phyloP scores from a whole-genome alignment of 805 yeast species.

The Pichia nakasei region DNA sequence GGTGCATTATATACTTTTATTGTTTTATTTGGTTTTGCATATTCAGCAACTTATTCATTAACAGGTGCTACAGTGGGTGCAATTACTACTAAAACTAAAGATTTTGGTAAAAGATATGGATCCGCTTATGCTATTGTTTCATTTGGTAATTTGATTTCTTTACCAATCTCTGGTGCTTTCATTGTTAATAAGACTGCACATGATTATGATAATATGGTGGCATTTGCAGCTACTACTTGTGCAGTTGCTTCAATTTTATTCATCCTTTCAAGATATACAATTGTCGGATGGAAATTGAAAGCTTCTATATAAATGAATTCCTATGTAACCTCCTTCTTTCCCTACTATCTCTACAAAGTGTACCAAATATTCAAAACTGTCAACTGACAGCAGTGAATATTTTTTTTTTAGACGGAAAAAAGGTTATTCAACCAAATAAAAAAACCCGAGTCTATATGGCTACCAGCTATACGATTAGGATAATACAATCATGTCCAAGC shows the following conservation, averaged over 20 bases:
- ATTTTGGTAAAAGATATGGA: slow-evolving; percentile 64
- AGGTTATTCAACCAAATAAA: too few species aligned
- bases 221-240: slow-evolving; percentile 19
- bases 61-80: slow-evolving; percentile 58
- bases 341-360: too few species aligned
- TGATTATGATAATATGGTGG: slow-evolving; percentile 30
- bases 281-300: slow-evolving; percentile 34
- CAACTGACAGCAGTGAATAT: too few species aligned
- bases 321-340: too few species aligned
- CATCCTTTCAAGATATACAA: slow-evolving; percentile 33
- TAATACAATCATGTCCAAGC: too few species aligned
- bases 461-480: too few species aligned
- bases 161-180: slow-evolving; percentile 37
- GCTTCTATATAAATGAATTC: slow-evolving; percentile 11
- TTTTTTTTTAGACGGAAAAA: too few species aligned
- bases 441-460: too few species aligned
- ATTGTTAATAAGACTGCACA: slow-evolving; percentile 25
- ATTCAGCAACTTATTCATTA: slow-evolving; percentile 51
- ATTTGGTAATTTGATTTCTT: slow-evolving; percentile 35
- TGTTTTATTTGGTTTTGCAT: slow-evolving; percentile 45
- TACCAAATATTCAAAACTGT: too few species aligned
- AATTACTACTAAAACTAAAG: slow-evolving; percentile 41
- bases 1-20: slow-evolving; percentile 43
- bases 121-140: slow-evolving; percentile 55
- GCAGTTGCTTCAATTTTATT: slow-evolving; percentile 31